Evolutionary conservation across 208 protist species (phyloP), one percentile per base, ranked within the genome.

Genomic region (Leishmania mexicana): DNA sequence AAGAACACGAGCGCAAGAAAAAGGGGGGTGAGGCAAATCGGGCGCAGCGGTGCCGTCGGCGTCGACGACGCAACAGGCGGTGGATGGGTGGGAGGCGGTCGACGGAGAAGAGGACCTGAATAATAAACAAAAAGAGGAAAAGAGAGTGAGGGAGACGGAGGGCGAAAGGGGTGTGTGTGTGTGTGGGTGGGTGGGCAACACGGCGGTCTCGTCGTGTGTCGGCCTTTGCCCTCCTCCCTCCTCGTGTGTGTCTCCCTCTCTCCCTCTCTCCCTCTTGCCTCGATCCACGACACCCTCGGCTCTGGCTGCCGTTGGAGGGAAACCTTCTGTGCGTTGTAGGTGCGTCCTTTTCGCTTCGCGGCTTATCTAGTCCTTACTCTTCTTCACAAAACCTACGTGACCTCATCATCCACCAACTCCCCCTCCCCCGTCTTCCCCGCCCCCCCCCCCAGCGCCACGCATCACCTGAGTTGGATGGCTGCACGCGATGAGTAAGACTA

Each of bases 71-170:
- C 62, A 68, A 40, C 62, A 40, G 31, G 31, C 28, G 7, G 10
- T 10, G 58, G 28, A 64, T 28, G 28, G n/a, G 58, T 4, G 11
- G 3, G 19, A 64, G 28, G n/a, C 24, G 28, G 58, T 31, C 28
- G n/a, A 75, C 10, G 38, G 47, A 70, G 64, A 70, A 65, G 70
- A 38, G 31, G 60, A 35, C 40, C 35, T 70, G 54, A 38, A 79
- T 45, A 84, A 13, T 35, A 35, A 35, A 35, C 31, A 68, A 76
- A 78, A 31, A 85, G 47, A 79, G 24, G 73, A 17, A 71, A 42
- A 80, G 60, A 76, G 78, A 71, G 35, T 21, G 35, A 45, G 24
- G 10, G 65, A 42, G 5, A 19, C 24, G 31, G 65, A 45, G 35
- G 28, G 65, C 24, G 15, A 45, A 64, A 31, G 58, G 15, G 0